Evolutionary conservation across 1,284 basidiomycete species (phyloP).

Genomic region (Cutaneotrichosporon sp.): DNA sequence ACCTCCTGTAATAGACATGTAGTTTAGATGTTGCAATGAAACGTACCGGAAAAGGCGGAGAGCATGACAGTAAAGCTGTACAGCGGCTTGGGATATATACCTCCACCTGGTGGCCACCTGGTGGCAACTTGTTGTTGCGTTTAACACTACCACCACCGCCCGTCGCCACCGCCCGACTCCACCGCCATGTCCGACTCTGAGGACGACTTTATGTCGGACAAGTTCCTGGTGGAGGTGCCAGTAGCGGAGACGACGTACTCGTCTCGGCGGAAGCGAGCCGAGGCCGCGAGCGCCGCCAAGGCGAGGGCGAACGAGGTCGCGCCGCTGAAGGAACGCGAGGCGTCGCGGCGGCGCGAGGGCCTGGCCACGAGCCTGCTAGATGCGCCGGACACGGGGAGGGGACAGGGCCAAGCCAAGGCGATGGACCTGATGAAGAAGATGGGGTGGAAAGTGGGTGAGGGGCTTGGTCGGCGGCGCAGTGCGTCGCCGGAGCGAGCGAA

Average conservation of each 20-base stretch:
- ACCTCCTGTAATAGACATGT: conserved; percentile 1
- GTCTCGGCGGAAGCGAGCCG: conserved; percentile 22
- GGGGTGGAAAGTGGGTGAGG: conserved; percentile 48
- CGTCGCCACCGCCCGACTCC: not conserved
- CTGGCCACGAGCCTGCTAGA: conserved; percentile 39
- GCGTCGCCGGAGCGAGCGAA: conserved; percentile 16
- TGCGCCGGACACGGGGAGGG: not conserved
- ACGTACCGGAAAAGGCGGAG: too few relatives aligned
- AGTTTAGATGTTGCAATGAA: not conserved
- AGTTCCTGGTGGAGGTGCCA: conserved; percentile 39
- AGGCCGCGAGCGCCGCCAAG: conserved; percentile 24
- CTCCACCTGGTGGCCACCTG: too few relatives aligned
- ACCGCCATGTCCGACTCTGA: conserved; percentile 44
- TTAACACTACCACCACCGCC: not conserved
- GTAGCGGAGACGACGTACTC: conserved; percentile 23
- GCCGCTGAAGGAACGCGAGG: conserved; percentile 26
- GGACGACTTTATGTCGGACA: conserved; percentile 50
- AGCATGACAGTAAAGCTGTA: too few relatives aligned
- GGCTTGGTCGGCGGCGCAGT: conserved; percentile 32
- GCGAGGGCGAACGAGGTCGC: conserved; percentile 27
- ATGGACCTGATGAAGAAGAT: conserved; percentile 48
- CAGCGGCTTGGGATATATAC: too few relatives aligned
- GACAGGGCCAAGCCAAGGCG: conserved; percentile 31
- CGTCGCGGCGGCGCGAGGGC: conserved; percentile 32
- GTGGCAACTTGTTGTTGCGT: too few relatives aligned